Percentiles rank a stretch among this genome's conserved stretches.
Evolutionary conservation across 139 green algal genomes (phyloP).

Genomic region (Chlorella sp.): DNA sequence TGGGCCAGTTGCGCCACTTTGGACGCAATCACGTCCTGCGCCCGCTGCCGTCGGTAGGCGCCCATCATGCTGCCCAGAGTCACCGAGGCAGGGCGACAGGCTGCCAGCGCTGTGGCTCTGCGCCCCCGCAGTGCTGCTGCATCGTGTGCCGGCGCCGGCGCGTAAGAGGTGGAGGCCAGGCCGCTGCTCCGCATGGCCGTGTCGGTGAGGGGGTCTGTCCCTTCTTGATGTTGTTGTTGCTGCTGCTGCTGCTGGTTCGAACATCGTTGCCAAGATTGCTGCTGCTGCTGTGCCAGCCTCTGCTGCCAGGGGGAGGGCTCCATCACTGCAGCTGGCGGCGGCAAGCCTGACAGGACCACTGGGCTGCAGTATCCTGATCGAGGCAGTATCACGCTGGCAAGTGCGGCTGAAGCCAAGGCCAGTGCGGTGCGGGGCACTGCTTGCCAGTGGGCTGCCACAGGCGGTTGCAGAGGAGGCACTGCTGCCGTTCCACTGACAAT

Average conservation of each 20-base stretch:
- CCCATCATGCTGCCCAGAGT: neutral
- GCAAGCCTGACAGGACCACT: too few relatives aligned
- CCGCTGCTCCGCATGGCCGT: neutral
- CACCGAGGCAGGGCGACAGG: conserved; percentile 1
- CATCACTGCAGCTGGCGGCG: neutral
- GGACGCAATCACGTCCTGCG: conserved; percentile 1
- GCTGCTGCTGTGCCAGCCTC: neutral
- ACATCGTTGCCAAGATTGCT: neutral
- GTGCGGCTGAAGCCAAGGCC: too few relatives aligned
- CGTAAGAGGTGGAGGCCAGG: neutral
- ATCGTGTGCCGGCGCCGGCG: neutral
- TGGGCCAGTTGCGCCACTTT: conserved; percentile 23
- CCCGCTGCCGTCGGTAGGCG: neutral
- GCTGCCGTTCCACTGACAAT: too few relatives aligned
- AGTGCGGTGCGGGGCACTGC: too few relatives aligned
- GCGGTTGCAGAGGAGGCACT: too few relatives aligned
- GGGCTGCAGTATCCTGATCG: too few relatives aligned
- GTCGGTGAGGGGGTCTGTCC: too few relatives aligned
- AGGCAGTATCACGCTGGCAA: too few relatives aligned
- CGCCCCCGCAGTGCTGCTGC: neutral
- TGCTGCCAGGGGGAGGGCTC: neutral
- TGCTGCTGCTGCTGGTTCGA: neutral
- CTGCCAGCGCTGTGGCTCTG: too few relatives aligned
- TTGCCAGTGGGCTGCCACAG: too few relatives aligned
- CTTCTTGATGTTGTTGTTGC: neutral